Evolutionary conservation across 1,284 basidiomycete genomes (phyloP).

Genomic region (Mrakiaceae sp.): DNA sequence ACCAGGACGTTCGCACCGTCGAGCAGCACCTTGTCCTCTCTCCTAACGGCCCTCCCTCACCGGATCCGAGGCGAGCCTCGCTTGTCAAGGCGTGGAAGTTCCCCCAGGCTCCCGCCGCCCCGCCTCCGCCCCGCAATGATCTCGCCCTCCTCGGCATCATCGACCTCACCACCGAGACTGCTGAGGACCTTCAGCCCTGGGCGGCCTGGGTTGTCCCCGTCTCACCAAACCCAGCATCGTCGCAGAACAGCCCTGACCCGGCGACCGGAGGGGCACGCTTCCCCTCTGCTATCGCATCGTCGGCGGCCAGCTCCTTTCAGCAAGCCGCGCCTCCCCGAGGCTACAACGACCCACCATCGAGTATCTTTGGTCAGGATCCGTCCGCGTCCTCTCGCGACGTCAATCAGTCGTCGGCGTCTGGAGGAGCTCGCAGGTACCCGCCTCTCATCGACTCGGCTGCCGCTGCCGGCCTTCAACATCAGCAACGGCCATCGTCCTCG

Average conservation of each 20-base stretch:
- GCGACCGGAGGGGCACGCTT: not conserved
- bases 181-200: constrained; percentile 13
- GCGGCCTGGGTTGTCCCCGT: constrained; percentile 14
- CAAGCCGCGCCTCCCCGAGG: not conserved
- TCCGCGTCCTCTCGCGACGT: too few relatives aligned
- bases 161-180: not conserved
- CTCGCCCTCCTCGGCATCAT: not conserved
- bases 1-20: not conserved
- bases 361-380: not conserved
- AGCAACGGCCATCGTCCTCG: not conserved
- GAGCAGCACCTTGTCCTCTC: not conserved
- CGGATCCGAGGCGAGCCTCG: not conserved
- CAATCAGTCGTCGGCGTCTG: too few relatives aligned
- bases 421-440: too few relatives aligned
- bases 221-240: not conserved
- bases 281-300: not conserved
- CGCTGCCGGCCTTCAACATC: not conserved
- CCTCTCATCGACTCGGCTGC: too few relatives aligned
- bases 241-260: not conserved
- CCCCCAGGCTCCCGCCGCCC: not conserved
- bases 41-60: not conserved
- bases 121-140: not conserved
- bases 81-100: constrained; percentile 2
- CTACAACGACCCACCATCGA: constrained; percentile 15
- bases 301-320: not conserved